These are phyloP conservation scores for Cladosporium sp. DNA, from an alignment of 2,329 filamentous ascomycete genomes.

Conservation along the genomic window DNA sequence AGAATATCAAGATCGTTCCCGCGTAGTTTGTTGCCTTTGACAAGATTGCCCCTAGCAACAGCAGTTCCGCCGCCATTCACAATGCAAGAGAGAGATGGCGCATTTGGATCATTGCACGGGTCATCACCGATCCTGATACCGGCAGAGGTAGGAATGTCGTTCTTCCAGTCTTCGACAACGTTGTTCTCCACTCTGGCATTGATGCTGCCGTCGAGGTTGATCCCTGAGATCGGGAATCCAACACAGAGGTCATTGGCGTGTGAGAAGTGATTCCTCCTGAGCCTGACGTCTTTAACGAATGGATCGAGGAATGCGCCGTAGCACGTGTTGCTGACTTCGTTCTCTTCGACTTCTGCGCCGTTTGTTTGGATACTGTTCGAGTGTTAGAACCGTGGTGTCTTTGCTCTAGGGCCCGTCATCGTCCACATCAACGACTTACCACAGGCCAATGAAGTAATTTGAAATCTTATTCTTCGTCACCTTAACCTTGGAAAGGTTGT, in stretches of 20 bases:
- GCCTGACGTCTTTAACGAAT: conserved; percentile 25
- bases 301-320: conserved; percentile 34
- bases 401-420: too few relatives aligned
- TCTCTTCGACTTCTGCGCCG: conserved; percentile 29
- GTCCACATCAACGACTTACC: conserved; percentile 9
- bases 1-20: conserved; percentile 28
- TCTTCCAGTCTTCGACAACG: conserved; percentile 23
- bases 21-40: conserved; percentile 28
- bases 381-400: too few relatives aligned
- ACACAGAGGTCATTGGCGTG: conserved; percentile 14
- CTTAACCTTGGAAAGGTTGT: conserved; percentile 29
- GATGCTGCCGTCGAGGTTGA: conserved; percentile 27
- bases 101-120: not conserved
- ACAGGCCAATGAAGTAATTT: conserved; percentile 31
- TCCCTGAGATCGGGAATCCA: conserved; percentile 19
- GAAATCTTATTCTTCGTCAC: conserved; percentile 30
- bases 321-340: conserved; percentile 31
- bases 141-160: conserved; percentile 13
- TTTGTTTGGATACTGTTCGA: conserved; percentile 29
- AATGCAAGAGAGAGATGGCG: not conserved
- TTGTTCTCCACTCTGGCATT: conserved; percentile 29
- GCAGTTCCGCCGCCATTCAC: not conserved
- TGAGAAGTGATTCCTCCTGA: conserved; percentile 30
- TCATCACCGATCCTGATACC: conserved; percentile 28
- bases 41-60: conserved; percentile 25